phyloP scores from a whole-genome alignment of 108 stramenopile genomes.

The Thalassiosira profunda region DNA sequence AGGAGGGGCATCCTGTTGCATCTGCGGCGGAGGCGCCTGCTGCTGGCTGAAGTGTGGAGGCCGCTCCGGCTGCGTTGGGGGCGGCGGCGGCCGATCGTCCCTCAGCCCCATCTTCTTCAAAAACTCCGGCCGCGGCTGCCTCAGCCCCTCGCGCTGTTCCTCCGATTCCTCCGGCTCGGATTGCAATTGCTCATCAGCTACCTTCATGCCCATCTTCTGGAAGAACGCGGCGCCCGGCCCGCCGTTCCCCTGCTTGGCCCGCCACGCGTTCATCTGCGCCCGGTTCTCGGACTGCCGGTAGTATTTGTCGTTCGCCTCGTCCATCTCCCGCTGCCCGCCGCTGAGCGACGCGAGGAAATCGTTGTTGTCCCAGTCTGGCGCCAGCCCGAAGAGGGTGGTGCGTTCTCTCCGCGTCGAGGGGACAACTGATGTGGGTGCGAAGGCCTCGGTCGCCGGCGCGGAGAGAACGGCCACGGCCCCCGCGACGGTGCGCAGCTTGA shows the following conservation, averaged over 20 bases:
- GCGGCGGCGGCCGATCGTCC: neutral
- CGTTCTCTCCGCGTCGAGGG: neutral
- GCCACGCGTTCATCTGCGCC: slow-evolving; percentile 24
- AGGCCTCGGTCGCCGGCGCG: slow-evolving; percentile 5
- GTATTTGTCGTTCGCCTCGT: slow-evolving; percentile 48
- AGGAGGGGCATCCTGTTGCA: no score
- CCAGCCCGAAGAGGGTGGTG: neutral
- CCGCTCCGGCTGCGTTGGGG: neutral
- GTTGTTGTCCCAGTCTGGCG: slow-evolving; percentile 62
- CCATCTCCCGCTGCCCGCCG: slow-evolving; percentile 21
- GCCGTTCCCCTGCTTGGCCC: slow-evolving; percentile 10
- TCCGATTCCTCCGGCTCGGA: slow-evolving; percentile 26
- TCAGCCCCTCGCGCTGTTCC: slow-evolving; percentile 22
- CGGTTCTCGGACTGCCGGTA: slow-evolving; percentile 18
- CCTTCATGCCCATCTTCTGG: slow-evolving; percentile 25
- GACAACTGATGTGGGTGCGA: neutral
- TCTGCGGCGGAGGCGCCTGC: no score
- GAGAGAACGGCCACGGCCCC: no score
- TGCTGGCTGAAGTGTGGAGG: neutral
- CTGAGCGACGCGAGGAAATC: slow-evolving; percentile 59
- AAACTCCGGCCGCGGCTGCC: slow-evolving; percentile 18
- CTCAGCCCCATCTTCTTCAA: slow-evolving; percentile 19
- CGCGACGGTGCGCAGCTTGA: no score
- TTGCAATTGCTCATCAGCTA: neutral
- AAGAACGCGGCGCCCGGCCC: no score